Evolutionary conservation across 768 basidiomycete genomes (phyloP).

Genomic region (Chalciporus chontae): DNA sequence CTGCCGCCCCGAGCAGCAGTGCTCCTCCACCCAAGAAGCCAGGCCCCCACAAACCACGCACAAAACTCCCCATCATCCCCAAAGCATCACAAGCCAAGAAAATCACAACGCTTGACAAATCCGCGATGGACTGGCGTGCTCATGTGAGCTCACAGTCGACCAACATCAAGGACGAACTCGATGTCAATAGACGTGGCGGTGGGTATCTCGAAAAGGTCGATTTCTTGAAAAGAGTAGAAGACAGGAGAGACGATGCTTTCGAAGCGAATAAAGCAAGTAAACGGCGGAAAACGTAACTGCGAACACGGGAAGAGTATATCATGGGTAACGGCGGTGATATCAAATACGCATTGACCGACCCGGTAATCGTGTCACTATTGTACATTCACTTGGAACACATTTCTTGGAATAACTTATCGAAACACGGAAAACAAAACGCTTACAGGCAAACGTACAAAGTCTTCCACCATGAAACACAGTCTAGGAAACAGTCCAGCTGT

Average conservation of each 20-base stretch:
- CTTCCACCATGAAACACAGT: neutral
- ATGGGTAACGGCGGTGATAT: neutral
- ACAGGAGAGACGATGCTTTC: conserved; percentile 61
- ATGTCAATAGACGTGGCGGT: conserved; percentile 66
- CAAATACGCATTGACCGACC: too few relatives aligned
- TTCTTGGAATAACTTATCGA: neutral
- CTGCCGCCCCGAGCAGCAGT: neutral
- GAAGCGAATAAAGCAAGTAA: conserved; percentile 57
- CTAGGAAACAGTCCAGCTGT: neutral
- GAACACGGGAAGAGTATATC: neutral
- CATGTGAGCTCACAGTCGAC: conserved; percentile 49
- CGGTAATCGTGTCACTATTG: neutral
- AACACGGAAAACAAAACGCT: neutral
- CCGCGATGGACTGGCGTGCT: conserved; percentile 79
- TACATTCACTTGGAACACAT: conserved; percentile 9
- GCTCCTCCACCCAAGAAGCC: conserved; percentile 37
- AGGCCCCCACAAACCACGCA: conserved; percentile 67
- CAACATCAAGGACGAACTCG: conserved; percentile 65
- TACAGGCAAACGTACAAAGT: neutral
- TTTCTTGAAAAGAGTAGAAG: conserved; percentile 73
- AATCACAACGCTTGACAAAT: conserved; percentile 81
- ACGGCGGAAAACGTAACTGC: conserved; percentile 34
- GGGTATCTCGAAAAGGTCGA: conserved; percentile 86
- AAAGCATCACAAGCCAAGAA: conserved; percentile 61
- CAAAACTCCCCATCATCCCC: conserved; percentile 52